Percentiles rank a stretch among this genome's conserved stretches.
phyloP scores from a whole-genome alignment of 768 basidiomycete genomes.

The Jaapia argillacea region DNA sequence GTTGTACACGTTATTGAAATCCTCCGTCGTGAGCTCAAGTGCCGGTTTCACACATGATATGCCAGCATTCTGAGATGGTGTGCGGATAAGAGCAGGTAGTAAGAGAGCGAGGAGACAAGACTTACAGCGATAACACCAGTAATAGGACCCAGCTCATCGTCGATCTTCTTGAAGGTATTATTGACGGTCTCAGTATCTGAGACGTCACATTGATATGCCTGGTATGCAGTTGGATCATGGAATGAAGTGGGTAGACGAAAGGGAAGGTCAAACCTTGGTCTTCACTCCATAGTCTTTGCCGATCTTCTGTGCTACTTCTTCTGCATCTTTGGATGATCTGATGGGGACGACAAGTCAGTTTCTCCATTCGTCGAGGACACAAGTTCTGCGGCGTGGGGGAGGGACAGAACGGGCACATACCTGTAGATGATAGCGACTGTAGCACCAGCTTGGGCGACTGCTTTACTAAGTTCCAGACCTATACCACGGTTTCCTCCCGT shows the following conservation, averaged over 20 bases:
- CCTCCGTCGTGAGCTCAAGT: slow-evolving; percentile 40
- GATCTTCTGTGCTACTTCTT: slow-evolving; percentile 35
- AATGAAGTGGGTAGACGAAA: background rate
- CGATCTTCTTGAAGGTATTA: slow-evolving; percentile 35
- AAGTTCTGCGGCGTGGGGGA: background rate
- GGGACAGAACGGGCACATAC: slow-evolving; percentile 15
- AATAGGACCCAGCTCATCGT: slow-evolving; percentile 37
- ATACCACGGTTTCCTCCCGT: slow-evolving; percentile 59
- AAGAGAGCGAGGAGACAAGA: slow-evolving; percentile 1
- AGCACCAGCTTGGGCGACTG: slow-evolving; percentile 43
- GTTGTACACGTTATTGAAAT: slow-evolving; percentile 43
- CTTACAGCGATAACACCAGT: slow-evolving; percentile 46
- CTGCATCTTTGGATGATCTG: slow-evolving; percentile 39
- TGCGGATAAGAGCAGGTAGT: background rate
- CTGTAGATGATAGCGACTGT: slow-evolving; percentile 56
- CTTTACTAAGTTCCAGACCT: slow-evolving; percentile 41
- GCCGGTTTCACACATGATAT: slow-evolving; percentile 56
- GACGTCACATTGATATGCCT: slow-evolving; percentile 60
- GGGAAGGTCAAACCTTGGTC: slow-evolving; percentile 25
- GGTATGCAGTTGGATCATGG: too few species aligned
- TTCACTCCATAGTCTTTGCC: slow-evolving; percentile 33
- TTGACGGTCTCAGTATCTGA: slow-evolving; percentile 32
- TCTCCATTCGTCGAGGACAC: background rate
- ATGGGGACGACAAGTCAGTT: too few species aligned
- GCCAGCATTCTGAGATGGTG: slow-evolving; percentile 40